A percentile compares a stretch with the other conserved stretches of the same genome.
Conservation (phyloP, 768 basidiomycete species). For the Macrocybe gigantea region DNA sequence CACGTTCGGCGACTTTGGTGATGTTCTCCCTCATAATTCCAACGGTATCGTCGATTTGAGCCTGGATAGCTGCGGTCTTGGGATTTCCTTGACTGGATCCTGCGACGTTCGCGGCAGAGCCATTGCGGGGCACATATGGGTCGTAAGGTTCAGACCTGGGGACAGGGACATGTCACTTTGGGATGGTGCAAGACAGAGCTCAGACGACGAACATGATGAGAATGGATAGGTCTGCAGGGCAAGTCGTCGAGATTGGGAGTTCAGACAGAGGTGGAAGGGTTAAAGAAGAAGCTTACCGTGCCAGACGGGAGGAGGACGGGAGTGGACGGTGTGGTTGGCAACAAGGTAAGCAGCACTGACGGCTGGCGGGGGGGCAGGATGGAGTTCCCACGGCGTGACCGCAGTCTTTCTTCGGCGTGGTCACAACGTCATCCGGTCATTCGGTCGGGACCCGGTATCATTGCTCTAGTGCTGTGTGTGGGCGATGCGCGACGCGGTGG, state of each 20-base stretch:
- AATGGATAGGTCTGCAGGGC: slow-evolving; percentile 23
- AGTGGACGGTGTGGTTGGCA: slow-evolving; percentile 19
- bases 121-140: slow-evolving; percentile 91
- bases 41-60: slow-evolving; percentile 96
- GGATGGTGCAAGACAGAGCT: slow-evolving; percentile 5
- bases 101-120: slow-evolving; percentile 52
- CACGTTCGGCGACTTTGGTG: slow-evolving; percentile 90
- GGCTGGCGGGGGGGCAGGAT: slow-evolving; percentile 14
- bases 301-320: slow-evolving; percentile 27
- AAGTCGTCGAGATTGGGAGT: neutral
- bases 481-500: no score
- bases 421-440: no score
- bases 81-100: slow-evolving; percentile 52
- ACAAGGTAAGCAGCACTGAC: slow-evolving; percentile 14
- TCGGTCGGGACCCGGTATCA: no score
- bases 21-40: slow-evolving; percentile 99
- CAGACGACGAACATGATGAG: slow-evolving; percentile 30
- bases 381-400: slow-evolving; percentile 26
- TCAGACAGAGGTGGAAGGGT: neutral
- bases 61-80: slow-evolving; percentile 93
- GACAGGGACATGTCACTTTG: slow-evolving; percentile 8
- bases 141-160: slow-evolving; percentile 96
- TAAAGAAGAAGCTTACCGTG: slow-evolving; percentile 25
- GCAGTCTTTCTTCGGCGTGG: no score
- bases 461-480: no score